Conservation (phyloP, 2,329 filamentous ascomycete genomes). For the Aspergillus sergii region DNA sequence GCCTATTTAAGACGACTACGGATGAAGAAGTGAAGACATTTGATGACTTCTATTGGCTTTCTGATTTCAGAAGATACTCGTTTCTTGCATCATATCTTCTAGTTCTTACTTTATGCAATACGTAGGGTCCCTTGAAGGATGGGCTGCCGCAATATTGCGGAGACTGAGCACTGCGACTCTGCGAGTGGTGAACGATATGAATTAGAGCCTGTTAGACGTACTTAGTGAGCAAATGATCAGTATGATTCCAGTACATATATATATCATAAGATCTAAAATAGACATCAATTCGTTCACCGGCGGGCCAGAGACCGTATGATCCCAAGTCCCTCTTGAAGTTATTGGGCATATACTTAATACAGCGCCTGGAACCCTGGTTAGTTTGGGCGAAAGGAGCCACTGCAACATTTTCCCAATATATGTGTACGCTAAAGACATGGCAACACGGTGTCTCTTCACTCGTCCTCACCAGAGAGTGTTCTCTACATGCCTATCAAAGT, state of each 20-base stretch:
- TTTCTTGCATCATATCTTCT: background rate
- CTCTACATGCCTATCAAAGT: background rate
- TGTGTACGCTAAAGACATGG: background rate
- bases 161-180: background rate
- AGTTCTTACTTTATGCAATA: background rate
- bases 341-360: background rate
- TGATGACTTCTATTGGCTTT: background rate
- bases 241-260: background rate
- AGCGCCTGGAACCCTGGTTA: background rate
- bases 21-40: background rate
- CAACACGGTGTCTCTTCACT: background rate
- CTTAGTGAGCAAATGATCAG: background rate
- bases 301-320: conserved; percentile 3
- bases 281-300: conserved; percentile 2
- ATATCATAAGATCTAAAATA: background rate
- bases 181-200: background rate
- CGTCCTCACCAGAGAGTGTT: background rate
- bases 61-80: background rate
- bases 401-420: too few relatives aligned
- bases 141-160: background rate
- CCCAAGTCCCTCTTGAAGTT: too few relatives aligned
- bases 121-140: background rate
- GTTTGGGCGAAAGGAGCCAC: background rate
- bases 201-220: background rate
- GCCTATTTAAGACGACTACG: background rate